Conservation (phyloP, 179 eudicot genomes). For the Camellia oleifera region DNA sequence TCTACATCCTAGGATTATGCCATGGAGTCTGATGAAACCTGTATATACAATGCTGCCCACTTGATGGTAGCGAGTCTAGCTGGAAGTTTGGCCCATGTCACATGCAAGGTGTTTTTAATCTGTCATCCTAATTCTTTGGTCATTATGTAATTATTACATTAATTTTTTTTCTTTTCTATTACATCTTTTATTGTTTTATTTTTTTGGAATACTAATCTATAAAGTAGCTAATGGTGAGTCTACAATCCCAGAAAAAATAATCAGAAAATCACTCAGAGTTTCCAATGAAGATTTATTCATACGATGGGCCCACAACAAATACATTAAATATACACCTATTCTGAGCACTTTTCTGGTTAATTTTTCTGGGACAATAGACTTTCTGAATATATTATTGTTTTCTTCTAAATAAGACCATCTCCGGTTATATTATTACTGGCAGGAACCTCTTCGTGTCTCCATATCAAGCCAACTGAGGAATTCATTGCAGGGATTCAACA, state of each 20-base stretch:
- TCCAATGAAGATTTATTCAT: no score
- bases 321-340: no score
- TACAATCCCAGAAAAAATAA: no score
- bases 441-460: constrained; percentile 72
- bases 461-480: constrained; percentile 65
- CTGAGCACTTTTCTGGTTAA: no score
- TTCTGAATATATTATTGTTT: neutral
- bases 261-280: no score
- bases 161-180: neutral
- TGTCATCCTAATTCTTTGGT: constrained; percentile 2
- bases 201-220: neutral
- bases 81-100: constrained; percentile 84
- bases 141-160: neutral
- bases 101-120: constrained; percentile 68
- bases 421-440: constrained; percentile 22
- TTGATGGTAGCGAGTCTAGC: constrained; percentile 92
- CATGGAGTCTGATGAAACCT: constrained; percentile 76
- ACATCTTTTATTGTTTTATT: neutral
- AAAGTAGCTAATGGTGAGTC: no score
- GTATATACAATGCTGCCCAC: constrained; percentile 80
- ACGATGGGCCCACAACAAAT: no score
- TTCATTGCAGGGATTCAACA: constrained; percentile 49
- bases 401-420: neutral
- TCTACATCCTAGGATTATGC: constrained; percentile 70
- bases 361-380: neutral